phyloP scores from a whole-genome alignment of 2,329 filamentous ascomycete genomes.

The Colletotrichum sp. region DNA sequence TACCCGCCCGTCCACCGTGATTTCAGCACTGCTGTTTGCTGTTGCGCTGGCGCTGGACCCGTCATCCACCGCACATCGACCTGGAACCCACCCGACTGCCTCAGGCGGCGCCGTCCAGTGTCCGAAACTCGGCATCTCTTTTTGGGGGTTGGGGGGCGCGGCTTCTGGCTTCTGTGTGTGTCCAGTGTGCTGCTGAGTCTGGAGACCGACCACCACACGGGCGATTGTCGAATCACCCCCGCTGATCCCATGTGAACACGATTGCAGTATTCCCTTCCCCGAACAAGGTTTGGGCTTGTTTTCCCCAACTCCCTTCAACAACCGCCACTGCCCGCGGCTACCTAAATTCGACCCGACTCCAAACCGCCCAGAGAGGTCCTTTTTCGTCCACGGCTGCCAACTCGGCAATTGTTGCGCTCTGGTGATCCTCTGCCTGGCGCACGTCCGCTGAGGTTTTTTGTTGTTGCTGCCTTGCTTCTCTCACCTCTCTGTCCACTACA shows the following conservation, averaged over 20 bases:
- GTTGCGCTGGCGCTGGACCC: not conserved
- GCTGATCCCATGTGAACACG: constrained; percentile 21
- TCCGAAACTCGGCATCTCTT: constrained; percentile 14
- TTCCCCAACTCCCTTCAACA: constrained; percentile 7
- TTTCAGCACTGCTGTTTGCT: not conserved
- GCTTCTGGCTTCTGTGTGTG: not conserved
- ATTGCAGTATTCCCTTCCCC: constrained; percentile 8
- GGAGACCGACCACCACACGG: not conserved
- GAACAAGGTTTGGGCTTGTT: not conserved
- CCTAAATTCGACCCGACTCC: not conserved
- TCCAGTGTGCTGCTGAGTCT: not conserved
- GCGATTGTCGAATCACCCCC: constrained; percentile 15
- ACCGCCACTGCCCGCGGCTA: constrained; percentile 13
- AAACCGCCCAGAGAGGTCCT: not conserved
- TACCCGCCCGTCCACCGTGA: not conserved
- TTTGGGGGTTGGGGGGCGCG: not conserved
- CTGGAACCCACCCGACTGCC: not conserved
- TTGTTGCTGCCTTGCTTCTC: not conserved
- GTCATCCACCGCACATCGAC: not conserved
- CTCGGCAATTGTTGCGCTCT: constrained; percentile 3
- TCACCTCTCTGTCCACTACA: not conserved
- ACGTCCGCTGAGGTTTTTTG: not conserved
- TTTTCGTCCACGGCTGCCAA: not conserved
- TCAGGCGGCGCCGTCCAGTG: not conserved
- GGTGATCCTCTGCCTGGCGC: not conserved